These are phyloP conservation scores for Acanthamoeba castellanii DNA, from an alignment of 208 protist species.

Conservation along the genomic window DNA sequence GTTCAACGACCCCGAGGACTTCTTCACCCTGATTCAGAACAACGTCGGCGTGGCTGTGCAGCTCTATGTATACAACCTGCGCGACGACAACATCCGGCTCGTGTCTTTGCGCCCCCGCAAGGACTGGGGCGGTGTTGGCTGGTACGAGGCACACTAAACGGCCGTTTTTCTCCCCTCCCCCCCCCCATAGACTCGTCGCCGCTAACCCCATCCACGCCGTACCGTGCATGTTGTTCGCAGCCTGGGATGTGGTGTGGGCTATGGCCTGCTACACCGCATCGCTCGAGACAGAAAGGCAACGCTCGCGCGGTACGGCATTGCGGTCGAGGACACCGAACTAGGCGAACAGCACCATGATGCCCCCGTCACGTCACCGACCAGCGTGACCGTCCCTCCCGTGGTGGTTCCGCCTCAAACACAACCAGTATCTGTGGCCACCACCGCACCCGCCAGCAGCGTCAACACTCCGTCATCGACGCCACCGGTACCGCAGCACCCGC, in stretches of 20 bases:
- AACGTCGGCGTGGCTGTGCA: conserved; percentile 24
- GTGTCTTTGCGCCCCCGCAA: conserved; percentile 27
- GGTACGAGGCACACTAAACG: neutral
- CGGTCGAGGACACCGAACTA: neutral
- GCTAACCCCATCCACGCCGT: neutral
- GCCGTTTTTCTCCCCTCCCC: too few species aligned
- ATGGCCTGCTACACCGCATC: conserved; percentile 10
- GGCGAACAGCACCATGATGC: neutral
- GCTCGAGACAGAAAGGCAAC: neutral
- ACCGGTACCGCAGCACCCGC: neutral
- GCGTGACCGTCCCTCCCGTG: too few species aligned
- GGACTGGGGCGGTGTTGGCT: conserved; percentile 45
- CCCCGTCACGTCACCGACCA: neutral
- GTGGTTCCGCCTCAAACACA: neutral
- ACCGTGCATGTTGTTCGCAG: neutral
- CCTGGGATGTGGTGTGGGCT: conserved; percentile 29
- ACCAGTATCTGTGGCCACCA: neutral
- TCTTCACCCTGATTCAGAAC: conserved; percentile 26
- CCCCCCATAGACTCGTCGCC: neutral
- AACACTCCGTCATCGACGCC: neutral
- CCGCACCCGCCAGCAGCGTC: neutral
- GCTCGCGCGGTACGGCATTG: neutral
- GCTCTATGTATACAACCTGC: conserved; percentile 67
- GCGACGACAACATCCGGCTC: conserved; percentile 29
- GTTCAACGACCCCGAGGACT: conserved; percentile 63